A percentile compares a stretch with the other conserved stretches of the same genome.
Evolutionary conservation across 129 eudicot species (phyloP).

Genomic region (Chrysanthemum lavandulifolium): DNA sequence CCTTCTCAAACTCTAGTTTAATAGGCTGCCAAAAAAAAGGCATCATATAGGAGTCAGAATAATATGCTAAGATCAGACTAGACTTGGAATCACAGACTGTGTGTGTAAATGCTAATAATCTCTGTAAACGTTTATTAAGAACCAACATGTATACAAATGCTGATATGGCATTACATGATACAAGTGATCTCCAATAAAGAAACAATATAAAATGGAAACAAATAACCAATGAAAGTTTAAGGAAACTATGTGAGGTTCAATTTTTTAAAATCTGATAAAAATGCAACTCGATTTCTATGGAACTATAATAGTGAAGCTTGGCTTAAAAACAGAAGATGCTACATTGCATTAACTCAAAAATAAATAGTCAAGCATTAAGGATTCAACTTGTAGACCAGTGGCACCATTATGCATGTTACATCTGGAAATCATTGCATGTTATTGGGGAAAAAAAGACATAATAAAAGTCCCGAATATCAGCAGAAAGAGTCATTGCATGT

Average conservation of each 20-base stretch:
- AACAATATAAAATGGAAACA: not conserved
- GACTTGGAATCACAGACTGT: not conserved
- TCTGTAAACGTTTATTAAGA: not conserved
- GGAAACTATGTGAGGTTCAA: slow-evolving; percentile 2
- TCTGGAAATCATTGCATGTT: not conserved
- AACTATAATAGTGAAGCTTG: slow-evolving; percentile 9
- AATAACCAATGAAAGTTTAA: slow-evolving; percentile 16
- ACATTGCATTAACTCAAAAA: not conserved
- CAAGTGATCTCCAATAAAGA: not conserved
- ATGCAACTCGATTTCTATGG: not conserved
- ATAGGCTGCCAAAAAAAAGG: slow-evolving; percentile 65
- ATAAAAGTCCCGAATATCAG: not conserved
- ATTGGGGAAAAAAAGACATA: not conserved
- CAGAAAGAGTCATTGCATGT: not conserved
- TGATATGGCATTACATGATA: not conserved
- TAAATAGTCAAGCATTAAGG: not conserved
- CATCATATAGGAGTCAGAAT: slow-evolving; percentile 11
- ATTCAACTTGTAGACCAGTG: slow-evolving; percentile 10
- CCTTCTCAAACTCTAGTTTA: slow-evolving; percentile 96
- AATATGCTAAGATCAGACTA: slow-evolving; percentile 14
- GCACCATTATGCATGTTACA: slow-evolving; percentile 1
- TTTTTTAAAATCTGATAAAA: not conserved
- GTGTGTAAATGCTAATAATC: not conserved
- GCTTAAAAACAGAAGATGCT: not conserved
- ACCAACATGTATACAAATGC: slow-evolving; percentile 11